Evolutionary conservation across 2,329 filamentous ascomycete species (phyloP), one percentile per base, ranked within the genome.

Genomic region (Claviceps sorghi): DNA sequence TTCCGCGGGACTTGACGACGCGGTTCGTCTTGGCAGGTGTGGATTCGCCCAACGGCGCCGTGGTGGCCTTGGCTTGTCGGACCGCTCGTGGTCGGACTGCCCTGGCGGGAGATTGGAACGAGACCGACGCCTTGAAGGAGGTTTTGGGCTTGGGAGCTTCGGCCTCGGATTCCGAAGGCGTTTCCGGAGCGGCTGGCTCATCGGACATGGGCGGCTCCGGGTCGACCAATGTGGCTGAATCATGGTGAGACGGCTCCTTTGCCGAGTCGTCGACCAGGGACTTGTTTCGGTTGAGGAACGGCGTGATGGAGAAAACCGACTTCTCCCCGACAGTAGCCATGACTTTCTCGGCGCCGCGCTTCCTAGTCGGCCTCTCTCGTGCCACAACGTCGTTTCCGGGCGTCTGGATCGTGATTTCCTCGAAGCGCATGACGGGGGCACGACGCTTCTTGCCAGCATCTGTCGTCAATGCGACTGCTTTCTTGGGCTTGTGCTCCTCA

Each of bases 261-360:
- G 58, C 55, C 2, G 65, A 64, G 1, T 67, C 66, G 21, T 73
- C 71, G 11, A 62, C 56, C 15, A 83, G 70, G 57, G 73, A 73
- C 66, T 76, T 81, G 29, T 80, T 83, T 49, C 84, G 81, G 66
- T 90, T 95, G 55, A 97, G 74, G 72, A 95, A 96, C 0, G 91
- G 91, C 0, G 91, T 97, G 57, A 96, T 88, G 4, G 89, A 95
- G 67, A 97, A 96, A 2, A 78, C 83, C 0, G 90, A 96, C 67
- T 95, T 96, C 62, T 95, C 88, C 32, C 86, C 88, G 5, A 86
- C 72, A 13, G 62, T 52, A 1, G 68, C 59, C 52, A 80, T 40
- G 21, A 46, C 49, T 21, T 51, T 69, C 1, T 81, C 77, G 30
- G 72, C 65, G 48, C 72, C 75, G 52, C 74, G 71, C 63, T 81